Conservation (phyloP, 176 grass and related monocot genomes). For the Hsuehochloa calcarea region DNA sequence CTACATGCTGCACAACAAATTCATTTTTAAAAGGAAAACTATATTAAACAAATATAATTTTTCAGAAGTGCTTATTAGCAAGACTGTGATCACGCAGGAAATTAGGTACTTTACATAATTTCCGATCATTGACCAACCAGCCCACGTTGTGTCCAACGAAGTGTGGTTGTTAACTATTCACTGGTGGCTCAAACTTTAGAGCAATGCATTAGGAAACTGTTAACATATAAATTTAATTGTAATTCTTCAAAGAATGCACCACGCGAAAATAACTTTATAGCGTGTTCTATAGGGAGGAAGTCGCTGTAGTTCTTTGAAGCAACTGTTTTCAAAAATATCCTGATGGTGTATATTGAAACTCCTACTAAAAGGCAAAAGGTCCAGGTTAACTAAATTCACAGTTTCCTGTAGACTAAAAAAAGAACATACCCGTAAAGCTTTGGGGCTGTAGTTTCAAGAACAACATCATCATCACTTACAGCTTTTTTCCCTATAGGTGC, state of each 20-base stretch:
- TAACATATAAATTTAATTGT: not conserved
- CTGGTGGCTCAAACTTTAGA: not conserved
- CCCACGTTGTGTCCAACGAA: not conserved
- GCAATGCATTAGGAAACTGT: not conserved
- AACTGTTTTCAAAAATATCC: not conserved
- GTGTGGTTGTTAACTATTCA: not conserved
- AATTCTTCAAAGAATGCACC: not conserved
- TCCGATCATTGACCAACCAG: not conserved
- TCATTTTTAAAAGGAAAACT: not conserved
- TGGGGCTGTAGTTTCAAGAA: constrained; percentile 66
- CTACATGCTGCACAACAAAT: not conserved
- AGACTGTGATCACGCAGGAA: not conserved
- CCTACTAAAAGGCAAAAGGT: not conserved
- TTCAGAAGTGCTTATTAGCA: not conserved
- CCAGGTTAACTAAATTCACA: not conserved
- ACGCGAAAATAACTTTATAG: not conserved
- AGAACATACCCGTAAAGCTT: constrained; percentile 72
- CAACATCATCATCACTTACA: constrained; percentile 63
- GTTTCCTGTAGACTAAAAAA: not conserved
- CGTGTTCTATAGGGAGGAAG: not conserved
- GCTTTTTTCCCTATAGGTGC: constrained; percentile 87
- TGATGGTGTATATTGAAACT: not conserved
- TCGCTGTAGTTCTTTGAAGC: not conserved
- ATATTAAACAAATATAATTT: not conserved
- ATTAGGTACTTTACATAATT: not conserved